These are phyloP conservation scores for Infundibulicybe gibba DNA, from an alignment of 768 basidiomycete genomes.

Conservation along the genomic window DNA sequence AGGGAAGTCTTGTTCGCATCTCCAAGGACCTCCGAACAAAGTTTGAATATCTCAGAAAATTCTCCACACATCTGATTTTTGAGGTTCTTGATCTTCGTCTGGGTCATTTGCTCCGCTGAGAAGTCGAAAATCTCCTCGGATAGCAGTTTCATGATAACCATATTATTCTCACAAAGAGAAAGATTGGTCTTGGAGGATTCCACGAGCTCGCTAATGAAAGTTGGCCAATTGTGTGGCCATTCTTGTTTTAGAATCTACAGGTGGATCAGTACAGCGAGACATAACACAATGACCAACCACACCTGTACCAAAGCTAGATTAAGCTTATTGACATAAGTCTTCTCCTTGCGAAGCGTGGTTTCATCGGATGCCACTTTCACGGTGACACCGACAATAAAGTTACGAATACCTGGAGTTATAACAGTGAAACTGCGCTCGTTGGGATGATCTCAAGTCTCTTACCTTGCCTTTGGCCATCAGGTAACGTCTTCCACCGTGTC, in stretches of 20 bases:
- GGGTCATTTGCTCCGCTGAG: constrained; percentile 98
- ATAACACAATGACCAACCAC: constrained; percentile 16
- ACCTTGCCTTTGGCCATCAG: constrained; percentile 93
- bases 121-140: constrained; percentile 99
- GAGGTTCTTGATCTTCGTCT: constrained; percentile 93
- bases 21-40: constrained; percentile 94
- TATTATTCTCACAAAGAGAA: constrained; percentile 98
- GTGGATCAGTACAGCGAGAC: constrained; percentile 6
- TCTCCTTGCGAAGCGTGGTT: constrained; percentile 82
- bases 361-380: constrained; percentile 95
- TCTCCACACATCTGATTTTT: constrained; percentile 99
- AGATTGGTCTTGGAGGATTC: constrained; percentile 96
- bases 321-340: constrained; percentile 92
- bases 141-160: constrained; percentile 96
- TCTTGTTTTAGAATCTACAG: constrained; percentile 97
- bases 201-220: constrained; percentile 94
- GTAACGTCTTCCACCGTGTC: constrained; percentile 94
- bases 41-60: constrained; percentile 96
- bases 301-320: constrained; percentile 96
- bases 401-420: constrained; percentile 72
- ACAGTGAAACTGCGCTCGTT: not conserved
- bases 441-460: not conserved
- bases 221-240: constrained; percentile 99
- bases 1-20: constrained; percentile 95
- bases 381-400: constrained; percentile 91